Evolutionary conservation across 768 basidiomycete species (phyloP), one percentile per base, ranked within the genome.

Genomic region (Serendipita vermifera): DNA sequence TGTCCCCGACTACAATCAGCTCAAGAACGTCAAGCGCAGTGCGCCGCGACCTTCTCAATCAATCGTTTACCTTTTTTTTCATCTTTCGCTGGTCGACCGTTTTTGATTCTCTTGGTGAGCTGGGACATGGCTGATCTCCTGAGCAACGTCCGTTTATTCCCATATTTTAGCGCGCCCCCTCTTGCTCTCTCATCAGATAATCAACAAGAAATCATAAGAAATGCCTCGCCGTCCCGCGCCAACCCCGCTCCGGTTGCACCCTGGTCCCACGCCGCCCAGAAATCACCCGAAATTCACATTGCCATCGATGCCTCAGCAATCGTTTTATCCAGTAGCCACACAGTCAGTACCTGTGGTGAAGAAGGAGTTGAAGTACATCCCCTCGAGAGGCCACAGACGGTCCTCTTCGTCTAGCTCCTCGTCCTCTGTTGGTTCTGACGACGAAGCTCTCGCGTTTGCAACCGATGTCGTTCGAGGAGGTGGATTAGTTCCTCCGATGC

Each of bases 161-260:
- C 26, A 17, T 41, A 20, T 17, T 26, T 41, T 20, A 29, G 9
- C 46, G 29, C 11, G 15, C n/a, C 46, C n/a, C 46, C 31, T 29
- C 22, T 29, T 51, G 24, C 5, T 26, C 11, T 51, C 46, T 51
- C 46, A 7, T 26, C 31, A 20, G 46, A 9, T 26, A 26, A 20
- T 51, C 24, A 20, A n/a, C 9, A 41, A 6, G 9, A 2, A 51
- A 27, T 3, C 11, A 20, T 22, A 57, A 22, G 57, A 58, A 38
- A 86, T 86, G 83, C 75, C 77, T 55, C 81, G 84, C 62, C 81
- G 85, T 29, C 70, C 77, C 29, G 80, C 85, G 1, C 85, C 85
- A 3, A 74, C 78, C 39, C 73, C 82, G 27, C 78, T 87, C 58
- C 77, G 72, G 46, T 76, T 87, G 57, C 68, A 75, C 57, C 67